Conservation (phyloP, 2,329 filamentous ascomycete genomes). For the Ceratocystis huliohia region DNA sequence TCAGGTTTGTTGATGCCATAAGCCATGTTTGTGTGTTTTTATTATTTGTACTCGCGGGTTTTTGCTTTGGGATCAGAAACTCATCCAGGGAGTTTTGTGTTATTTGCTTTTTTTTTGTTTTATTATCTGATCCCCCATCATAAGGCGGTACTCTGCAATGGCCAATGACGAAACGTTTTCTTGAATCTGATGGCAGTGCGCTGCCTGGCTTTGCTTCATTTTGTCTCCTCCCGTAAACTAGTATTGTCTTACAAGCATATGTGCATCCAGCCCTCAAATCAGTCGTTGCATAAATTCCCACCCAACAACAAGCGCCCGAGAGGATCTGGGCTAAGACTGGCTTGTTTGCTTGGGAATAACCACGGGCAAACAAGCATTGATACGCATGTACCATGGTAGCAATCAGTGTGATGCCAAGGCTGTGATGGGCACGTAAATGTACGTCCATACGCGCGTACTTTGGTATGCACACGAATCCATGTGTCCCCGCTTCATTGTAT, state of each 20-base stretch:
- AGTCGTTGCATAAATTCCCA: not conserved
- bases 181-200: not conserved
- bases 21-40: conserved; percentile 11
- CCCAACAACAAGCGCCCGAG: not conserved
- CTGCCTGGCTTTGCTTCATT: not conserved
- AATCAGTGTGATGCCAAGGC: not conserved
- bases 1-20: not conserved
- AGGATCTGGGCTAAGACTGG: too few species aligned
- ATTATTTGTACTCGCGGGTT: not conserved
- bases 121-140: not conserved
- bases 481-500: not conserved
- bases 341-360: not conserved
- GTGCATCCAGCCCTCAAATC: not conserved
- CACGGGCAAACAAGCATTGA: not conserved
- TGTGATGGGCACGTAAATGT: not conserved
- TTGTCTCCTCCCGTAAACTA: not conserved
- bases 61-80: not conserved
- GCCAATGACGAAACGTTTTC: conserved; percentile 4
- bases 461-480: not conserved
- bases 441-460: not conserved
- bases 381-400: not conserved
- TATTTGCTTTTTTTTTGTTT: not conserved
- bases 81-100: not conserved
- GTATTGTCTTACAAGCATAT: not conserved
- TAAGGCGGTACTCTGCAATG: conserved; percentile 13